phyloP scores from a whole-genome alignment of 768 basidiomycete genomes.

The Boletus reticuloceps region DNA sequence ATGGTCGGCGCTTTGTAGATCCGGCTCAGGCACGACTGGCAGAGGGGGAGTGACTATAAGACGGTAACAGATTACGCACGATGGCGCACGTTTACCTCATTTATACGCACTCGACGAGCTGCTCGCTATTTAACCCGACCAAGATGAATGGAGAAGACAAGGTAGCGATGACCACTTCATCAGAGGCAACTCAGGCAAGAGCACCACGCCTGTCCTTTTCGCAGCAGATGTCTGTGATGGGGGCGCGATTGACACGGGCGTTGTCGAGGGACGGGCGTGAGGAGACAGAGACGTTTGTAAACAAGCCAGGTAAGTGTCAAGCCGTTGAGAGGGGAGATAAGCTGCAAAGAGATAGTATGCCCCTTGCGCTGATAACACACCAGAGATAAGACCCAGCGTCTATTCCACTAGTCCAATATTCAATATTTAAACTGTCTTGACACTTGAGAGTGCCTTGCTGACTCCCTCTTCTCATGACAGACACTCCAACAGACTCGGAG shows the following conservation, averaged over 20 bases:
- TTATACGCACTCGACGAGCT: not conserved
- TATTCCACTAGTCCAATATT: not conserved
- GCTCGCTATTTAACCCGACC: constrained; percentile 11
- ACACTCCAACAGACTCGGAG: constrained; percentile 22
- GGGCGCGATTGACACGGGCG: constrained; percentile 13
- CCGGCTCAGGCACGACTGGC: constrained; percentile 8
- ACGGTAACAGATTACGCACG: constrained; percentile 4
- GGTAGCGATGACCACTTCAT: constrained; percentile 2
- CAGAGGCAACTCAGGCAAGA: constrained; percentile 1
- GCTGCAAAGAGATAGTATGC: constrained; percentile 17
- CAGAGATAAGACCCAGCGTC: constrained; percentile 13
- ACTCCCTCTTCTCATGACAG: constrained; percentile 22
- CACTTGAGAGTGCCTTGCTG: not conserved
- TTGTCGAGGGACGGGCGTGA: constrained; percentile 11
- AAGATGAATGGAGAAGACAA: not conserved
- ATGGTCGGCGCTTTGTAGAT: not conserved
- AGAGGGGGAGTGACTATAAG: not conserved
- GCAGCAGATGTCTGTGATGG: constrained; percentile 20
- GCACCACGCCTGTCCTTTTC: constrained; percentile 8
- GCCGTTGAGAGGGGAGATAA: constrained; percentile 12
- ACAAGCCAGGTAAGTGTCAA: constrained; percentile 16
- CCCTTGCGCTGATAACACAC: constrained; percentile 13
- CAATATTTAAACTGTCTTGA: not conserved
- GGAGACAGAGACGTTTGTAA: constrained; percentile 7
- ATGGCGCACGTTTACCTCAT: constrained; percentile 16